Conservation (phyloP, 345 rosid species). For the Conringia planisiliqua region DNA sequence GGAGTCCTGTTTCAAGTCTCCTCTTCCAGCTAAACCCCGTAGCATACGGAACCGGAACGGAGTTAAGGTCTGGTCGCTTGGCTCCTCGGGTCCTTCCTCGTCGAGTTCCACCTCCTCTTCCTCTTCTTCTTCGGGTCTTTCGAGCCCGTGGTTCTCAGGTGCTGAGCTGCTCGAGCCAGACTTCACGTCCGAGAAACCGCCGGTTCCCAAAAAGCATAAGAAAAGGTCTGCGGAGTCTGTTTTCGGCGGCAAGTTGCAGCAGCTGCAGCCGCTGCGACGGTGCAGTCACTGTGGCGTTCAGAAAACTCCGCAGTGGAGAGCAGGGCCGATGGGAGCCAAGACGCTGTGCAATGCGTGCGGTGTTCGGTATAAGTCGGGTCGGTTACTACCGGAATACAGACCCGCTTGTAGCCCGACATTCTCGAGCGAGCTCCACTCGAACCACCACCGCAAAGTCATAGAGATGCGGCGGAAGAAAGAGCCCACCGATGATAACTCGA, state of each 20-base stretch:
- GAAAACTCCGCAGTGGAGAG: slow-evolving; percentile 47
- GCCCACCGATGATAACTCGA: slow-evolving; percentile 19
- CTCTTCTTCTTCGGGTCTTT: slow-evolving; percentile 29
- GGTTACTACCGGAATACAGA: slow-evolving; percentile 43
- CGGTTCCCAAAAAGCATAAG: slow-evolving; percentile 46
- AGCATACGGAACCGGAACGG: slow-evolving; percentile 73
- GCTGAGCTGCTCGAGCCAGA: slow-evolving; percentile 27
- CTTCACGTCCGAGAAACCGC: slow-evolving; percentile 26
- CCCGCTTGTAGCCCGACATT: slow-evolving; percentile 55
- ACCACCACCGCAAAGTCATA: slow-evolving; percentile 40
- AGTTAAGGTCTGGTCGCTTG: slow-evolving; percentile 54
- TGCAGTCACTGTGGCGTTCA: slow-evolving; percentile 40
- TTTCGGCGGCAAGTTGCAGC: slow-evolving; percentile 10
- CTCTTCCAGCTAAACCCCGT: slow-evolving; percentile 76
- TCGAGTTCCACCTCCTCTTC: slow-evolving; percentile 30
- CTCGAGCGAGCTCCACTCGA: slow-evolving; percentile 35
- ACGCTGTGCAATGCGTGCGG: slow-evolving; percentile 52
- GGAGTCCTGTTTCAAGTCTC: slow-evolving; percentile 33
- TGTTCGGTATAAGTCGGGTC: slow-evolving; percentile 43
- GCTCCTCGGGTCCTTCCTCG: slow-evolving; percentile 40
- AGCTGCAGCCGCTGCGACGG: slow-evolving; percentile 31
- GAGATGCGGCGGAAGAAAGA: slow-evolving; percentile 37
- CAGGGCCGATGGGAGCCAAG: slow-evolving; percentile 45
- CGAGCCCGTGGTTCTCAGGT: slow-evolving; percentile 24
- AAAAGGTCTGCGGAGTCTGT: slow-evolving; percentile 28